Conservation (phyloP, 345 rosid genomes). For the Bruguiera parviflora region DNA sequence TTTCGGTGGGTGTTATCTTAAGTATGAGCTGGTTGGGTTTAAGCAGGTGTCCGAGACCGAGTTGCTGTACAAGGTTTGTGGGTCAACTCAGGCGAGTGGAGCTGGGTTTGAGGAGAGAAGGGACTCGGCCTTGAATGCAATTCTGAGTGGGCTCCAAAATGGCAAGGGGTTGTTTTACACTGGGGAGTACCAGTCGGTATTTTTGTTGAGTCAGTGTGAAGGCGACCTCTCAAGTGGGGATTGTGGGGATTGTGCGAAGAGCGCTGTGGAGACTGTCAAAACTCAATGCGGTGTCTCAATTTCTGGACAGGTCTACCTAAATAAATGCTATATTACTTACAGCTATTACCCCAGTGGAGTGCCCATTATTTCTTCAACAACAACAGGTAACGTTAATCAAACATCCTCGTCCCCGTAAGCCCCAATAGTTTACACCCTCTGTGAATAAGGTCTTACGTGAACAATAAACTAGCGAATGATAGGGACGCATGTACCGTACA, state of each 20-base stretch:
- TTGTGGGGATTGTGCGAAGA: conserved; percentile 62
- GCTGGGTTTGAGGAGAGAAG: conserved; percentile 42
- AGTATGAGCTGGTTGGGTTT: conserved; percentile 56
- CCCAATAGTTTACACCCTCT: too few species aligned
- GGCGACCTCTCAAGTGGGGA: conserved; percentile 60
- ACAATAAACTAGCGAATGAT: neutral
- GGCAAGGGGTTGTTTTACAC: conserved; percentile 43
- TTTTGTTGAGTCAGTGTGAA: conserved; percentile 80
- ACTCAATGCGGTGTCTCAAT: conserved; percentile 58
- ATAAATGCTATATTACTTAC: conserved; percentile 76
- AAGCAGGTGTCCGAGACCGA: conserved; percentile 43
- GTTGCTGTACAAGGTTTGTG: conserved; percentile 56
- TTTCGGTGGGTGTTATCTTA: conserved; percentile 59
- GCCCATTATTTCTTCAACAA: conserved; percentile 37
- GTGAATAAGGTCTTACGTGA: too few species aligned
- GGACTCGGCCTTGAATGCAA: conserved; percentile 44
- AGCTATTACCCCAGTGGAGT: conserved; percentile 79
- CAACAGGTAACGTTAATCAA: conserved; percentile 17
- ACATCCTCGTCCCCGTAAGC: neutral
- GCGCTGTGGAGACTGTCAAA: conserved; percentile 48
- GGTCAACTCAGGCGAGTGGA: conserved; percentile 37
- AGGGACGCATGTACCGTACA: neutral
- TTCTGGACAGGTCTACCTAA: conserved; percentile 65
- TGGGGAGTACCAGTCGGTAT: conserved; percentile 44
- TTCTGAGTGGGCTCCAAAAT: conserved; percentile 46